Base-by-base conservation (phyloP, 2,329 filamentous ascomycete genomes). In the Aspergillus thermomutatus region DNA sequence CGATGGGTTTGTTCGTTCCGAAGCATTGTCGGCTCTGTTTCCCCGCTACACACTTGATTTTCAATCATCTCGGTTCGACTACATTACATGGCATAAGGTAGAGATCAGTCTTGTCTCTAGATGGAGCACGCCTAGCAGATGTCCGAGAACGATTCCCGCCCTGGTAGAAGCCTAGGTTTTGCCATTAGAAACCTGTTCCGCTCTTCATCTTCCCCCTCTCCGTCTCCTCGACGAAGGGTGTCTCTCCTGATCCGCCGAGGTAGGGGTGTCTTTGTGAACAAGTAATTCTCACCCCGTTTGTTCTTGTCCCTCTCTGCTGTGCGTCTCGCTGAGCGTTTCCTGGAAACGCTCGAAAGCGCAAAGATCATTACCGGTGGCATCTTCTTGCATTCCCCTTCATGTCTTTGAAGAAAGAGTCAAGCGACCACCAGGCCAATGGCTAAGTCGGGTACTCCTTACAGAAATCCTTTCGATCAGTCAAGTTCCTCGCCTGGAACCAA, bases 171-270 rank as follows among this genome's bases (percentile, higher is more conserved):
- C 63, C 62, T 70, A 61, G 68, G 67, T 53, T 60, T 61, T 46
- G 60, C 65, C 54, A 62, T 74, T 54, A 65, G 66, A 62, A 67
- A 69, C 57, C 63, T 73, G 48, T 73, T 73, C 62, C 65, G 65
- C 53, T 70, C 69, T 57, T 61, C 64, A 26, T 58, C 64, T 34
- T 65, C 68, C 57, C 60, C 68, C 28, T 62, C 66, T 45, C 61
- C 66, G 52, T 65, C 68, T 49, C 60, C 66, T 57, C 68, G 68
- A 53, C 67, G 63, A 55, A 67, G 67, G 61, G 64, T 71, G 34
- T 68, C 69, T 49, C 58, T 68, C 50, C 60, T 74, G 31, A 64
- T 72, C 55, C 72, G 70, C 63, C 71, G 70, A 69, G 69, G 70
- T 59, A 71, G 68, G 60, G 65, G 65, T 60, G 56, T 70, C 40